Evolutionary conservation across 805 yeast species (phyloP).

Genomic region (Kuraishia floccosa): DNA sequence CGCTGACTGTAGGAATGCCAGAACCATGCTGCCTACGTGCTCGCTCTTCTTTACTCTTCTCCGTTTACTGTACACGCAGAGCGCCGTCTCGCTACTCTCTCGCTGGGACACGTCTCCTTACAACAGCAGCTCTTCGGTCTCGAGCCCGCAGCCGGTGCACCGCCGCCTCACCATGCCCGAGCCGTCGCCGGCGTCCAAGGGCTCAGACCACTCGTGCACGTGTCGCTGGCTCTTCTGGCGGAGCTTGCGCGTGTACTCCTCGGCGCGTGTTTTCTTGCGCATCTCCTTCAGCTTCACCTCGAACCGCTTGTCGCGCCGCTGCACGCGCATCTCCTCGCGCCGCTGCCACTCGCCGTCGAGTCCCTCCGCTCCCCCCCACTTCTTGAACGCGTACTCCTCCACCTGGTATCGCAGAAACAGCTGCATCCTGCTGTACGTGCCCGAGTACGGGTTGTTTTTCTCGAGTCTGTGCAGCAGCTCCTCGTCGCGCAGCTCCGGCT

Average conservation of each 20-base stretch:
- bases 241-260: slow-evolving; percentile 64
- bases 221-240: slow-evolving; percentile 49
- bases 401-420: slow-evolving; percentile 81
- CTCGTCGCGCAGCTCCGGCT: slow-evolving; percentile 76
- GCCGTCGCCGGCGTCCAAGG: slow-evolving; percentile 29
- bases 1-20: too few relatives aligned
- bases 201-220: slow-evolving; percentile 64
- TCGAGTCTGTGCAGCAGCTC: slow-evolving; percentile 64
- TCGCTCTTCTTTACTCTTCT: too few relatives aligned
- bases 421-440: slow-evolving; percentile 86
- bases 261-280: slow-evolving; percentile 89
- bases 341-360: slow-evolving; percentile 89
- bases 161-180: slow-evolving; percentile 37
- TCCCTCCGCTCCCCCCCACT: slow-evolving; percentile 89
- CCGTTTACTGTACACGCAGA: too few relatives aligned
- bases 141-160: slow-evolving; percentile 76
- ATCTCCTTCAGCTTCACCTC: slow-evolving; percentile 72
- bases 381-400: slow-evolving; percentile 85
- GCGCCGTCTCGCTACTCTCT: too few relatives aligned
- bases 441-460: slow-evolving; percentile 90
- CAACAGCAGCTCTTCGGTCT: slow-evolving; percentile 75
- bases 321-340: slow-evolving; percentile 61
- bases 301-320: slow-evolving; percentile 69
- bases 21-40: too few relatives aligned
- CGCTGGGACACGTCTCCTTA: slow-evolving; percentile 2